Evolutionary conservation across 352 stramenopile species (phyloP).

Genomic region (Phytophthora pluvialis): DNA sequence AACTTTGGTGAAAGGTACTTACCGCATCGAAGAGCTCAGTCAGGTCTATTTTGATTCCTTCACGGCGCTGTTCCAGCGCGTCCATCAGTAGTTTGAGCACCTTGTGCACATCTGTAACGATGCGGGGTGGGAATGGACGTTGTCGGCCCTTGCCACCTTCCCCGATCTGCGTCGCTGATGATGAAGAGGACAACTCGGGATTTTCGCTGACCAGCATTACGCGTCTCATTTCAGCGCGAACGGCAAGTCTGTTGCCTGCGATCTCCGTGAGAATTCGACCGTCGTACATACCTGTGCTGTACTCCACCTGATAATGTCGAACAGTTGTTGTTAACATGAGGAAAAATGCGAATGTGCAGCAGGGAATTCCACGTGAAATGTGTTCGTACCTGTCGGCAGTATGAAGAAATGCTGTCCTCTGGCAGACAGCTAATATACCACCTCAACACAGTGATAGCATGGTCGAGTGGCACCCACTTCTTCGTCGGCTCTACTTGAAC

Average conservation of each 20-base stretch:
- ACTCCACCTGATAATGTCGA: conserved; percentile 50
- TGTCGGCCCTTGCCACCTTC: conserved; percentile 23
- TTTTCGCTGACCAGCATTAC: conserved; percentile 54
- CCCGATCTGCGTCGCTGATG: not conserved
- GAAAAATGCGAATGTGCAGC: not conserved
- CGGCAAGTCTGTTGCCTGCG: conserved; percentile 65
- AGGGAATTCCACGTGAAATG: not conserved
- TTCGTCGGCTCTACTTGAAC: conserved; percentile 58
- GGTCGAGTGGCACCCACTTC: conserved; percentile 71
- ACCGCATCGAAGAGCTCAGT: conserved; percentile 62
- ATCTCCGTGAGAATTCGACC: conserved; percentile 57
- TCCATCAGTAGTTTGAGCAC: conserved; percentile 64
- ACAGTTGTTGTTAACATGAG: not conserved
- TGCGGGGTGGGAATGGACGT: conserved; percentile 34
- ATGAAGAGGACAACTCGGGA: conserved; percentile 1
- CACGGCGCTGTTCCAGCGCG: conserved; percentile 61
- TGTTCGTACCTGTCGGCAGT: conserved; percentile 61
- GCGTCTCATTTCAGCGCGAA: conserved; percentile 75
- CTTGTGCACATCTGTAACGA: conserved; percentile 67
- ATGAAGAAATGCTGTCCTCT: conserved; percentile 57
- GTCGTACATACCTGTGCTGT: conserved; percentile 69
- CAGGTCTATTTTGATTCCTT: conserved; percentile 60
- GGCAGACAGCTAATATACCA: conserved; percentile 73
- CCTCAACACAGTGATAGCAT: conserved; percentile 59
- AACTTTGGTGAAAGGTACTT: conserved; percentile 7